A percentile compares a stretch with the other conserved stretches of the same genome.
Conservation (phyloP, 192 early-diverging fungal genomes). For the Chytriomyces confervae region DNA sequence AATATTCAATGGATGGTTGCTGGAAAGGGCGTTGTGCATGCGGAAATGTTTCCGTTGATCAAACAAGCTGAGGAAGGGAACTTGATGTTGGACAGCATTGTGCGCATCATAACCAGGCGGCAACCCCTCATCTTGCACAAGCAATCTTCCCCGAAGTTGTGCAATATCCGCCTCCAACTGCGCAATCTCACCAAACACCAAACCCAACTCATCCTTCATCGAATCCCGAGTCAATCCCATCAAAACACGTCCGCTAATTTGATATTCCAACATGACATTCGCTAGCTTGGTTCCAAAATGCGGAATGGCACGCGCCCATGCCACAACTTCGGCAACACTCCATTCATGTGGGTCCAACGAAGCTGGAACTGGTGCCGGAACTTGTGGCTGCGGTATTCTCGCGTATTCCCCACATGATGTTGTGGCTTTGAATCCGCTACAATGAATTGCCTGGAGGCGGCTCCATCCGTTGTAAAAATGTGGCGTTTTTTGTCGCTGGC, state of each 20-base stretch:
- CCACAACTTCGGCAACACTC: background rate
- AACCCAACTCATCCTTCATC: background rate
- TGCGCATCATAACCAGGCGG: no score
- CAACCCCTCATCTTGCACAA: no score
- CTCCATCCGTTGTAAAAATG: no score
- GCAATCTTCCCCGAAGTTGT: no score
- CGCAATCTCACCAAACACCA: background rate
- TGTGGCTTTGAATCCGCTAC: no score
- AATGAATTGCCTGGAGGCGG: no score
- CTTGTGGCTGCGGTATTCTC: no score
- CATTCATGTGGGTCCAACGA: background rate
- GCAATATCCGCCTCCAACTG: no score
- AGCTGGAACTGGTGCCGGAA: no score
- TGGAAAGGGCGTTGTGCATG: constrained; percentile 69
- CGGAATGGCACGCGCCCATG: background rate
- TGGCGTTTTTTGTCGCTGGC: no score
- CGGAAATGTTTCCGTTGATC: background rate
- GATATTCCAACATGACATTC: background rate
- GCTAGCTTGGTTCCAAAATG: background rate
- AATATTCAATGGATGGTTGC: constrained; percentile 73
- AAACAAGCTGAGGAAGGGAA: background rate
- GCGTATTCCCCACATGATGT: no score
- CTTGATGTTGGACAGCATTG: background rate
- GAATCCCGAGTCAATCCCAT: background rate
- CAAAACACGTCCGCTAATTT: background rate